Evolutionary conservation across 1,284 basidiomycete species (phyloP), one percentile per base, ranked within the genome.

Genomic region (Boletus sp.): DNA sequence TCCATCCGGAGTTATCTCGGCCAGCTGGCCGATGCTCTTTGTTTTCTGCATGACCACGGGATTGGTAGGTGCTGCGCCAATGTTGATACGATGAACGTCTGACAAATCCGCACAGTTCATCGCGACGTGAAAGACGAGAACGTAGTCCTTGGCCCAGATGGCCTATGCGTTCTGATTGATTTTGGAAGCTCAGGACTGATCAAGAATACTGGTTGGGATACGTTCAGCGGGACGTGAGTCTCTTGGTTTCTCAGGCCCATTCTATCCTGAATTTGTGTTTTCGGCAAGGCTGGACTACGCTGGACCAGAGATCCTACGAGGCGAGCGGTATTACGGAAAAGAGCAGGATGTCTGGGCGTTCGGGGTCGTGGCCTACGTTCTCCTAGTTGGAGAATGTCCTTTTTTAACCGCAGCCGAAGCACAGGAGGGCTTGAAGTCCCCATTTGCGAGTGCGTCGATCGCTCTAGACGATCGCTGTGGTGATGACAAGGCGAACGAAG

Each of bases 101-200:
- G 43, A 47, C 49, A 43, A 36, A 49, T 45, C 51, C 48, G 19
- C 41, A 16, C 77, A 82, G 94, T 99, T 7, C 95, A 99, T 70
- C 91, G 95, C 52, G 96, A 99, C 65, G 85, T 99, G 69, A 99
- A 99, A 71, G 95, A 99, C 62, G 95, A 99, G 69, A 99, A 99
- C 65, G 93, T 99, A 32, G 83, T 91, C 25, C 75, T 91, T 39
- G 88, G 86, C 5, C 75, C 78, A 36, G 68, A 75, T 51, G 87
- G 83, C 29, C 77, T 82, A 61, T 94, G 90, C 61, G 89, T 98
- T 67, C 70, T 99, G 57, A 99, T 99, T 66, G 95, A 99, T 67
- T 97, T 97, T 68, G 94, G 94, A 56, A 91, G 93, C 59, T 93
- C 92, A 20, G 93, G 93, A 25, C 77, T 94, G 49, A 82, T 93